Evolutionary conservation across 1,139 yeast species (phyloP).

Genomic region (Zhuliangozyma parablackwelliae): DNA sequence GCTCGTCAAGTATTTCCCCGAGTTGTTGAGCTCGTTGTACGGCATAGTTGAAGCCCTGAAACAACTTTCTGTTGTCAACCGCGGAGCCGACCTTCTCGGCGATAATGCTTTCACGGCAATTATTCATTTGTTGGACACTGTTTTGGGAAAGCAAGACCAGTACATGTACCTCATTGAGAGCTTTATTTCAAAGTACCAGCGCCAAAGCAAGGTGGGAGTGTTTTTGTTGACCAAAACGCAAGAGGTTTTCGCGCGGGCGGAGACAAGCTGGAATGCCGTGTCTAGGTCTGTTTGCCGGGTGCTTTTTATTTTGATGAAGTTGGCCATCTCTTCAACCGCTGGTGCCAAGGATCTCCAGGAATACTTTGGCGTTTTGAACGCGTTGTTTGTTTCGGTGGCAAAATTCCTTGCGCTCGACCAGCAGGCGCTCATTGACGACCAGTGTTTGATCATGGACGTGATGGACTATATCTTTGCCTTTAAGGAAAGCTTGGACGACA

Average conservation of each 20-base stretch:
- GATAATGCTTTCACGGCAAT: constrained; percentile 50
- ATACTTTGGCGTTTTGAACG: constrained; percentile 27
- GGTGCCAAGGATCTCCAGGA: constrained; percentile 18
- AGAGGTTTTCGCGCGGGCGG: constrained; percentile 45
- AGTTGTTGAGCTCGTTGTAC: constrained; percentile 41
- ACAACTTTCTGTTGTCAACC: constrained; percentile 11
- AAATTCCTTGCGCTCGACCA: constrained; percentile 46
- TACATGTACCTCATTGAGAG: constrained; percentile 53
- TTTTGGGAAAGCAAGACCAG: constrained; percentile 65
- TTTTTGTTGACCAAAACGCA: constrained; percentile 45
- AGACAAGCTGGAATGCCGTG: constrained; percentile 55
- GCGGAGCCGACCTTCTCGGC: constrained; percentile 25
- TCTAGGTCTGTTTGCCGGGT: constrained; percentile 64
- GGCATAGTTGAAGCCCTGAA: constrained; percentile 33
- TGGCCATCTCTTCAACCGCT: constrained; percentile 28
- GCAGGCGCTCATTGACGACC: constrained; percentile 52
- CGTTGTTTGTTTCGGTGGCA: constrained; percentile 39
- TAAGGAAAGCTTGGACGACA: constrained; percentile 33
- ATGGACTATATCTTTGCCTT: constrained; percentile 52
- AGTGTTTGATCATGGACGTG: constrained; percentile 52
- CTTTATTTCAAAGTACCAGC: constrained; percentile 31
- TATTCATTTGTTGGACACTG: constrained; percentile 56
- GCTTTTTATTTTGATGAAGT: constrained; percentile 46
- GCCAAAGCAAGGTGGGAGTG: constrained; percentile 49
- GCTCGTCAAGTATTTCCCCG: constrained; percentile 53